Percentiles rank a stretch among this genome's conserved stretches.
These are phyloP conservation scores for Candida lessepsii DNA, from an alignment of 805 yeast species.

Conservation along the genomic window DNA sequence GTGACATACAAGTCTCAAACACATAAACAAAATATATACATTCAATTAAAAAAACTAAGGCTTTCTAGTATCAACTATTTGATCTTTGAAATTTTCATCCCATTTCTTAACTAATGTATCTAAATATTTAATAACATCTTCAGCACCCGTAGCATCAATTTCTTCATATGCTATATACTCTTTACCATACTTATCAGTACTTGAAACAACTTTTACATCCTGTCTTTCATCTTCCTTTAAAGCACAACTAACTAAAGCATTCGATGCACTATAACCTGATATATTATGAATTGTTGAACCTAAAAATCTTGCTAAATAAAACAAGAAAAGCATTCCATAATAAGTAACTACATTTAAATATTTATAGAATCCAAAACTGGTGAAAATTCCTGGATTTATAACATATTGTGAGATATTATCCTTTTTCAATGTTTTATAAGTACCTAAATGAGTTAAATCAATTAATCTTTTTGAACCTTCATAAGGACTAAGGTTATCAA, in stretches of 20 bases:
- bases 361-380: conserved; percentile 74
- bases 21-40: no score
- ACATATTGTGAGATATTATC: conserved; percentile 69
- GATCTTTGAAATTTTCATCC: conserved; percentile 73
- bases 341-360: conserved; percentile 76
- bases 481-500: conserved; percentile 65
- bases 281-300: conserved; percentile 92
- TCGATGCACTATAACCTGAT: conserved; percentile 85
- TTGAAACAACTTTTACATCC: conserved; percentile 66
- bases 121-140: conserved; percentile 65
- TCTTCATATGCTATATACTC: conserved; percentile 59
- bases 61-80: conserved; percentile 55
- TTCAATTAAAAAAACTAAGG: conserved; percentile 17
- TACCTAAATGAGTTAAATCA: conserved; percentile 77
- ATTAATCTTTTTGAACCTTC: conserved; percentile 90
- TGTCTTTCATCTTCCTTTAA: conserved; percentile 49
- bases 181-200: conserved; percentile 59
- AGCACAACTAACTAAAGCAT: conserved; percentile 65
- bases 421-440: conserved; percentile 51
- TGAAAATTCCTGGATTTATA: conserved; percentile 93
- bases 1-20: no score
- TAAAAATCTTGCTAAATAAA: conserved; percentile 73
- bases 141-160: conserved; percentile 62
- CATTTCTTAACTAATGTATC: conserved; percentile 59
- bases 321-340: conserved; percentile 81